Conservation (phyloP, 1,284 basidiomycete genomes). For the Ganoderma leucocontextum region DNA sequence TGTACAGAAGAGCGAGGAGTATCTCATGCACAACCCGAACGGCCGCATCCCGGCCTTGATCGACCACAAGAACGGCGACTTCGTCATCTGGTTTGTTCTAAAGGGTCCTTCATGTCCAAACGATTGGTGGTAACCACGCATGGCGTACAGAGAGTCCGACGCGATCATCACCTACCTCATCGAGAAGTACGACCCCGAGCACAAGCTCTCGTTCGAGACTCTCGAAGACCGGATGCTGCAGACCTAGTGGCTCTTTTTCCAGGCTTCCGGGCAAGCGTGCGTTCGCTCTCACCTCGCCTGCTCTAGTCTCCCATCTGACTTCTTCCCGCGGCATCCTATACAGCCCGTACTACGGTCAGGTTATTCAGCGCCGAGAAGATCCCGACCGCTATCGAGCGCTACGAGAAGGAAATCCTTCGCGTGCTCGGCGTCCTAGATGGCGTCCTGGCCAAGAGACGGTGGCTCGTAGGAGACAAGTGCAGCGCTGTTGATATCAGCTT, state of each 20-base stretch:
- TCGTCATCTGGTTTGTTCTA: conserved; percentile 30
- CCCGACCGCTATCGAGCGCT: conserved; percentile 40
- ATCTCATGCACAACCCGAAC: conserved; percentile 16
- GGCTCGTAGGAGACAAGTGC: conserved; percentile 25
- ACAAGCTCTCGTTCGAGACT: conserved; percentile 39
- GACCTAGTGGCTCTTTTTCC: conserved; percentile 42
- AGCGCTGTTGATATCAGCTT: conserved; percentile 23
- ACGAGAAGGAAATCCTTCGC: conserved; percentile 42
- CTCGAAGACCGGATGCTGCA: conserved; percentile 33
- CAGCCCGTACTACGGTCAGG: conserved; percentile 34
- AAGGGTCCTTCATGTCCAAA: not conserved
- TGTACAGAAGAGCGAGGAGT: conserved; percentile 36
- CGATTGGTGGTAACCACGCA: not conserved
- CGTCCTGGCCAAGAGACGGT: conserved; percentile 30
- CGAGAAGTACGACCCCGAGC: conserved; percentile 44
- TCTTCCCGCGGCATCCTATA: not conserved
- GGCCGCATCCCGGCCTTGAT: conserved; percentile 43
- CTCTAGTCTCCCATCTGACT: not conserved
- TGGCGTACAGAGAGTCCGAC: conserved; percentile 41
- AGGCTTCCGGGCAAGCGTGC: conserved; percentile 41
- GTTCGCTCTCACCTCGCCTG: not conserved
- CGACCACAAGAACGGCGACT: conserved; percentile 44
- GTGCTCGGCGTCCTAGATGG: conserved; percentile 43
- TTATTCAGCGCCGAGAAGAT: conserved; percentile 35
- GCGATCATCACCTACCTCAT: conserved; percentile 46